Evolutionary conservation across 2,329 filamentous ascomycete species (phyloP).

Genomic region (Colletotrichum costaricense): DNA sequence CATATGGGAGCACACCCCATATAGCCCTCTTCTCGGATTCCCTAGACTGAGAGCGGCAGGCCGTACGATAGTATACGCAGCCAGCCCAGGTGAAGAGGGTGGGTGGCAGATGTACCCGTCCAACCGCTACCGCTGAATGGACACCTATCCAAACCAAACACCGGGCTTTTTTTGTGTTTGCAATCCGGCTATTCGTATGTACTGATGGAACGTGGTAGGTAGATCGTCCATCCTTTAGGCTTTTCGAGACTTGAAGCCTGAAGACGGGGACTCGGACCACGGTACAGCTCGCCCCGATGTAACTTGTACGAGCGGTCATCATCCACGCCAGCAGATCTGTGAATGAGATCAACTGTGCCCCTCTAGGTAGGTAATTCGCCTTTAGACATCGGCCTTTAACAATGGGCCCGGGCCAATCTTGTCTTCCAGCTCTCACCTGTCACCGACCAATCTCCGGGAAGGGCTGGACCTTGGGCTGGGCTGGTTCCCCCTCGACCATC

Average conservation of each 20-base stretch:
- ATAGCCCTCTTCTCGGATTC: constrained; percentile 9
- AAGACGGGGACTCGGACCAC: constrained; percentile 6
- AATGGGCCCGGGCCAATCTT: not conserved
- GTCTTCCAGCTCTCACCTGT: not conserved
- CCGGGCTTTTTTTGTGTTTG: constrained; percentile 5
- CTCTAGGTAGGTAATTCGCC: not conserved
- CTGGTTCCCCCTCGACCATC: not conserved
- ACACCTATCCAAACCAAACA: constrained; percentile 2
- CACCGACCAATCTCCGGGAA: constrained; percentile 22
- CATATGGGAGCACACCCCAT: constrained; percentile 36
- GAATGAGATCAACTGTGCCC: constrained; percentile 4
- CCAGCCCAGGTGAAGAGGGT: not conserved
- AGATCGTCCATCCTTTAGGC: not conserved
- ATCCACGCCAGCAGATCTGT: not conserved
- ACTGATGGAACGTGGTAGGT: constrained; percentile 1
- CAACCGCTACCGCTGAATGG: not conserved
- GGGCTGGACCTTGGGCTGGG: constrained; percentile 1
- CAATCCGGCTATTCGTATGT: constrained; percentile 4
- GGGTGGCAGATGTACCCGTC: constrained; percentile 1
- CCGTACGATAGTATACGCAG: not conserved
- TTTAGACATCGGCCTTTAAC: not conserved
- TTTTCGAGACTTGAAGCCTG: not conserved
- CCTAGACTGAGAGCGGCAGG: not conserved
- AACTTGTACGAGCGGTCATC: not conserved
- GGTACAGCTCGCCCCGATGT: constrained; percentile 10